phyloP scores from a whole-genome alignment of 2,329 filamentous ascomycete species.

The Fusarium caatingaense region DNA sequence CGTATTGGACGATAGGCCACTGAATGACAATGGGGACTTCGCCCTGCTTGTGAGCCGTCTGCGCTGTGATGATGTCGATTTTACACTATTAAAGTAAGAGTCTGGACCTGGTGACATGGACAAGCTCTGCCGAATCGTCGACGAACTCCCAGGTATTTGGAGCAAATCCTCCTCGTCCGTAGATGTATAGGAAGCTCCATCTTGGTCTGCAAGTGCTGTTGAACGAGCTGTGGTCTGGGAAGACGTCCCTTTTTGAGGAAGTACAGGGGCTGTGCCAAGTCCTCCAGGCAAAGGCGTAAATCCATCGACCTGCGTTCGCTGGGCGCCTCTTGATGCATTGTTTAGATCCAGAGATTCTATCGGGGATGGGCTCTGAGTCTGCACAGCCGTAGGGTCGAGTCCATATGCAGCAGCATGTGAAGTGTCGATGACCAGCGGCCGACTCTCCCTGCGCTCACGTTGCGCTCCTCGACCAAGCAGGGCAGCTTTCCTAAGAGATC shows the following conservation, averaged over 20 bases:
- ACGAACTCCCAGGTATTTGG: constrained; percentile 67
- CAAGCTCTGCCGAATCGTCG: constrained; percentile 55
- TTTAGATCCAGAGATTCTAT: constrained; percentile 59
- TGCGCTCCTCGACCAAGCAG: constrained; percentile 79
- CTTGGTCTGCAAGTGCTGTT: constrained; percentile 31
- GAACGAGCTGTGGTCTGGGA: constrained; percentile 30
- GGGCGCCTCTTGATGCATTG: constrained; percentile 57
- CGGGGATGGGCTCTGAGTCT: constrained; percentile 40
- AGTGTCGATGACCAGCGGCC: constrained; percentile 58
- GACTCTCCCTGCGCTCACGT: constrained; percentile 67
- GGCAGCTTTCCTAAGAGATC: constrained; percentile 88
- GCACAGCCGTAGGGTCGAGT: constrained; percentile 29
- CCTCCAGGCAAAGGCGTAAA: constrained; percentile 53
- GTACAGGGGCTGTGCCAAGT: constrained; percentile 23
- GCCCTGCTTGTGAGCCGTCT: constrained; percentile 63
- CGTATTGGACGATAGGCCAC: constrained; percentile 62
- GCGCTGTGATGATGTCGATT: constrained; percentile 54
- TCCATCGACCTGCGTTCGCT: constrained; percentile 60
- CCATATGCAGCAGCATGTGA: constrained; percentile 46
- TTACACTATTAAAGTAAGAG: constrained; percentile 67
- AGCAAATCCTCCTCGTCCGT: constrained; percentile 87
- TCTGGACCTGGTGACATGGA: constrained; percentile 69
- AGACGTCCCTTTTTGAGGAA: constrained; percentile 20
- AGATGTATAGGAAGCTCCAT: constrained; percentile 58
- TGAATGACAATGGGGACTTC: constrained; percentile 71